Evolutionary conservation across 2,329 filamentous ascomycete species (phyloP), one percentile per base, ranked within the genome.

Genomic region (Claviceps maximensis): DNA sequence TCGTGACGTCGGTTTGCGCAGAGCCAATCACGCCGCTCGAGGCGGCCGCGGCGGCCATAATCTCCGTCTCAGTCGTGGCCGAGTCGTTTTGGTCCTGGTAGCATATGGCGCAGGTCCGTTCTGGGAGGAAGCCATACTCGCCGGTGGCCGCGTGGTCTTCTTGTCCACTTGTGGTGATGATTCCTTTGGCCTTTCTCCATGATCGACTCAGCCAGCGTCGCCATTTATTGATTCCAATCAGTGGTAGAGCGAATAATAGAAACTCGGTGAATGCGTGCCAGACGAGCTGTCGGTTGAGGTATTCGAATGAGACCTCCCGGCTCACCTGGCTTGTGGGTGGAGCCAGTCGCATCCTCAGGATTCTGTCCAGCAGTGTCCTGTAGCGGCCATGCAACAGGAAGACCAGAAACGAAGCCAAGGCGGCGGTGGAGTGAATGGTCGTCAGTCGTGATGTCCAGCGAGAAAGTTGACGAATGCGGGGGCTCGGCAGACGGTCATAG

Each of bases 191-290:
- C 67, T 84, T 89, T 60, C 86, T 82, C 88, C 89, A 95, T n/a
- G 84, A 82, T 57, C 89, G 80, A 21, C 80, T 77, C n/a, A 96
- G 74, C 85, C 91, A 95, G 59, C 90, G 79, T 54, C 89, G 81
- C 93, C 93, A 98, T 58, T 89, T 81, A 62, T 87, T 85, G 60
- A 98, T 91, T 50, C 93, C 93, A 44, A 98, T 87, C n/a, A 98
- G 78, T 0, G 93, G 93, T n/a, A 98, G 76, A 19, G 97, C 79
- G 67, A 97, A 98, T 33, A 98, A 79, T n/a, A 98, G 75, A 62
- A 98, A 98, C 67, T 98, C 93, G 27, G 93, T 98, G 63, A 98
- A 95, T n/a, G 93, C 93, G 69, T 98, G 93, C 93, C 93, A 98
- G 40, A 98, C 93, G 12, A 98, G 81, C 70, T 98, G 93, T 48